Percentiles rank a stretch among this genome's conserved stretches.
phyloP scores from a whole-genome alignment of 371 early-diverging fungal genomes.

The Lichtheimia hyalospora region DNA sequence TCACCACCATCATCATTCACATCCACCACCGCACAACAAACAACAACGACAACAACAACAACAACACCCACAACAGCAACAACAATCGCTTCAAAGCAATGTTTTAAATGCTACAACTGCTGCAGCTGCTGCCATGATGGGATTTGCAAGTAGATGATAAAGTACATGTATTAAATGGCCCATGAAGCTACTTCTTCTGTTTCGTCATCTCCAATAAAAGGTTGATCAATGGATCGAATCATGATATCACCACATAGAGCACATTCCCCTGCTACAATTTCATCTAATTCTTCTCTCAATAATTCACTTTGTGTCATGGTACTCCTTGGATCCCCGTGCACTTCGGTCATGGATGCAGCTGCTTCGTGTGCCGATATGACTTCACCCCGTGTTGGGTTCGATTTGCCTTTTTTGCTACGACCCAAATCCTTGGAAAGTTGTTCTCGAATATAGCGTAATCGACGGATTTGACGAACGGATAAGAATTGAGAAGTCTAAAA shows the following conservation, averaged over 20 bases:
- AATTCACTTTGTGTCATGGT: slow-evolving; percentile 30
- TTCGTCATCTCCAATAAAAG: slow-evolving; percentile 65
- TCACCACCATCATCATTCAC: background rate
- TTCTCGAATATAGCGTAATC: slow-evolving; percentile 54
- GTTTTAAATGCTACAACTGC: slow-evolving; percentile 9
- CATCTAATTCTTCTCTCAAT: slow-evolving; percentile 75
- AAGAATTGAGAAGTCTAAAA: slow-evolving; percentile 32
- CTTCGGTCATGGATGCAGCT: background rate
- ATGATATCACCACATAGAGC: slow-evolving; percentile 86
- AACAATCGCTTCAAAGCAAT: slow-evolving; percentile 7
- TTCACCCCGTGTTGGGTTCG: slow-evolving; percentile 16
- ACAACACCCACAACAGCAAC: background rate
- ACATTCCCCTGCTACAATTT: slow-evolving; percentile 84
- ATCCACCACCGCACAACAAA: too few species aligned
- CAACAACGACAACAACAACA: slow-evolving; percentile 5
- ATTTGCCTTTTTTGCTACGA: slow-evolving; percentile 1
- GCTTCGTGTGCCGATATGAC: slow-evolving; percentile 34
- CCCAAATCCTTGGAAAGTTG: slow-evolving; percentile 48
- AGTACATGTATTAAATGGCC: slow-evolving; percentile 45
- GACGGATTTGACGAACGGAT: slow-evolving; percentile 35
- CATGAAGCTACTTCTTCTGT: slow-evolving; percentile 52
- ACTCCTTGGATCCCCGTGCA: background rate
- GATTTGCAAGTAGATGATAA: slow-evolving; percentile 1
- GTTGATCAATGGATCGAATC: slow-evolving; percentile 78
- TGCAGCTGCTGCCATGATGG: slow-evolving; percentile 4